A percentile compares a stretch with the other conserved stretches of the same genome.
Evolutionary conservation across 2,329 filamentous ascomycete genomes (phyloP).

Genomic region (Xylaria sp.): DNA sequence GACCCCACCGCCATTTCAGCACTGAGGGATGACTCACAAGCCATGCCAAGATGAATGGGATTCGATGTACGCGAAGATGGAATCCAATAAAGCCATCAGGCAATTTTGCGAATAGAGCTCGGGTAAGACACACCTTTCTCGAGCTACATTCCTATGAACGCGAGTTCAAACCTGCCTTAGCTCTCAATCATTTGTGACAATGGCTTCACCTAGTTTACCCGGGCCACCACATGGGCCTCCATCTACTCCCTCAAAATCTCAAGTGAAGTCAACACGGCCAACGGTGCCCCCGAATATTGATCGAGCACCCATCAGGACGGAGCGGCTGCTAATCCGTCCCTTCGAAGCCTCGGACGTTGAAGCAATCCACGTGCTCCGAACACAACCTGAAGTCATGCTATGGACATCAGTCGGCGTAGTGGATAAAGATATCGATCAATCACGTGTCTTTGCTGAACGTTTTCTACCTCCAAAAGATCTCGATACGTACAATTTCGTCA

Average conservation of each 20-base stretch:
- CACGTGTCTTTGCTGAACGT: conserved; percentile 52
- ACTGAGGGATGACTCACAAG: background rate
- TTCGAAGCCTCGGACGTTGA: conserved; percentile 60
- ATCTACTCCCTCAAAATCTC: conserved; percentile 44
- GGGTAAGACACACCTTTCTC: background rate
- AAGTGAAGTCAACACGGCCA: conserved; percentile 61
- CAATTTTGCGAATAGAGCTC: background rate
- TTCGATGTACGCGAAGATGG: background rate
- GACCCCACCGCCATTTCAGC: background rate
- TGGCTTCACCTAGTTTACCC: conserved; percentile 25
- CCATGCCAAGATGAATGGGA: background rate
- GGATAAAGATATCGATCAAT: conserved; percentile 58
- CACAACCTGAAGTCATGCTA: conserved; percentile 69
- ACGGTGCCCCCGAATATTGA: conserved; percentile 54
- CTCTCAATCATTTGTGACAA: conserved; percentile 6
- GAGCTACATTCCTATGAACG: background rate
- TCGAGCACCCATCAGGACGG: conserved; percentile 57
- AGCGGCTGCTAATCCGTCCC: conserved; percentile 66
- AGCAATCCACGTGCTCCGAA: conserved; percentile 63
- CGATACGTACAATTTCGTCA: conserved; percentile 65
- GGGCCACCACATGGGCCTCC: conserved; percentile 1
- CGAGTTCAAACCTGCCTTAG: background rate
- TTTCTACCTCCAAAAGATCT: conserved; percentile 62
- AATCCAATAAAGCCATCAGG: background rate
- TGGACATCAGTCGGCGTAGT: conserved; percentile 59